Base-by-base conservation (phyloP, 2,329 filamentous ascomycete species). In the Fusarium domesticum region DNA sequence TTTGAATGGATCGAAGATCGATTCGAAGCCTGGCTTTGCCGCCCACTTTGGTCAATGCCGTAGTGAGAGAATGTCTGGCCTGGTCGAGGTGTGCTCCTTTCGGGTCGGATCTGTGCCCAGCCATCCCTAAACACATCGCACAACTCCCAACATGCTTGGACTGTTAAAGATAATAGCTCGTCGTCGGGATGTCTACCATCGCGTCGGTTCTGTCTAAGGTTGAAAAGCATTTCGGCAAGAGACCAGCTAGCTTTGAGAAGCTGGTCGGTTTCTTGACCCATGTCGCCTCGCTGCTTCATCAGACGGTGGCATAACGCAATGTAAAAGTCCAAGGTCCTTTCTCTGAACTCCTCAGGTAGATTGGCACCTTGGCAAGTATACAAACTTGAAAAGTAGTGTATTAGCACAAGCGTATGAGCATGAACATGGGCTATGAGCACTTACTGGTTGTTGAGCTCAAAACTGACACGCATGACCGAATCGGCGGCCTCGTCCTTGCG, bases 101-200 rank as follows among this genome's bases (percentile, higher is more conserved):
- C 90, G 5, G 91, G 89, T 41, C 89, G 81, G 36, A 93, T 82
- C 58, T 93, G 87, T 4, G 88, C 89, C 89, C 91, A 96, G 15
- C 89, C 89, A 69, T 93, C 87, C 37, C 89, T 80, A 73, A 96
- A 96, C 42, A 96, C 82, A 68, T 96, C 89, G 64, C 89, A 95
- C 6, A 96, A 77, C 55, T 96, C 90, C 89, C 89, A 96, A 64
- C 91, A 96, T 12, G 91, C 89, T 62, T 96, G 90, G 0, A 96
- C 87, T 1, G 91, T 89, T 1, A 89, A 93, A 5, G 87, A 85
- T 1, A 96, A 75, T 0, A 96, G 75, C 60, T 96, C 91, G 60
- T 92, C 89, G 53, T 95, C 89, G 1, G 86, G 75, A 0, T 75
- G 71, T 55, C 81, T 87, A 16, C 82, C 83, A 54, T 93, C 88